A percentile compares a stretch with the other conserved stretches of the same genome.
Conservation (phyloP, 495 filamentous ascomycete genomes). For the Lentithecium fluviatile region DNA sequence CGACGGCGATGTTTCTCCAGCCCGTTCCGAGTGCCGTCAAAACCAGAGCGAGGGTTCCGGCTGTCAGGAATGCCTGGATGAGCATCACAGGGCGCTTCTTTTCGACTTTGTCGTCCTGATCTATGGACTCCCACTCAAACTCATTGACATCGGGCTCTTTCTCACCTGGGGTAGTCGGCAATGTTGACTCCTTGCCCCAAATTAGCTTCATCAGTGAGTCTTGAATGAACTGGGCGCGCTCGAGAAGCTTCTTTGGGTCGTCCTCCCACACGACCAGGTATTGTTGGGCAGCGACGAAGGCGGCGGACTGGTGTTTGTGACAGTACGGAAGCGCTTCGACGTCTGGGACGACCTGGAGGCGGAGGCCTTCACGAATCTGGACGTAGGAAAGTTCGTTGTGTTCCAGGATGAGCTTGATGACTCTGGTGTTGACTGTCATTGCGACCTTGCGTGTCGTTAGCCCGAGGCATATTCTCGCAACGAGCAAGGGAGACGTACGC, state of each 20-base stretch:
- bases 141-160: conserved; percentile 43
- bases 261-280: conserved; percentile 68
- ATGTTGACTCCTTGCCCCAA: conserved; percentile 36
- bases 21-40: conserved; percentile 57
- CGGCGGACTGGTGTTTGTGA: conserved; percentile 67
- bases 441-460: conserved; percentile 47
- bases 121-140: conserved; percentile 38
- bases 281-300: conserved; percentile 58
- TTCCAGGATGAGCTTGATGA: conserved; percentile 56
- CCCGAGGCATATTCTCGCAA: not conserved
- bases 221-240: conserved; percentile 52
- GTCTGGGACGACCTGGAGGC: conserved; percentile 59
- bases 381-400: conserved; percentile 51
- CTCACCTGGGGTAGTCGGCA: conserved; percentile 34
- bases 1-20: conserved; percentile 53
- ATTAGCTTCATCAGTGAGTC: conserved; percentile 50
- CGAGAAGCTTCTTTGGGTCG: conserved; percentile 55
- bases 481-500: conserved; percentile 38
- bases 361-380: conserved; percentile 56
- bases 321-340: conserved; percentile 55
- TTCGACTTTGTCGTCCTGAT: conserved; percentile 9
- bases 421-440: conserved; percentile 59
- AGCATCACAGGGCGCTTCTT: conserved; percentile 50
- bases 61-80: conserved; percentile 53
- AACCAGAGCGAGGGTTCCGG: conserved; percentile 52